phyloP scores from a whole-genome alignment of 1,284 basidiomycete species.

The Phaffia rhodozyma region DNA sequence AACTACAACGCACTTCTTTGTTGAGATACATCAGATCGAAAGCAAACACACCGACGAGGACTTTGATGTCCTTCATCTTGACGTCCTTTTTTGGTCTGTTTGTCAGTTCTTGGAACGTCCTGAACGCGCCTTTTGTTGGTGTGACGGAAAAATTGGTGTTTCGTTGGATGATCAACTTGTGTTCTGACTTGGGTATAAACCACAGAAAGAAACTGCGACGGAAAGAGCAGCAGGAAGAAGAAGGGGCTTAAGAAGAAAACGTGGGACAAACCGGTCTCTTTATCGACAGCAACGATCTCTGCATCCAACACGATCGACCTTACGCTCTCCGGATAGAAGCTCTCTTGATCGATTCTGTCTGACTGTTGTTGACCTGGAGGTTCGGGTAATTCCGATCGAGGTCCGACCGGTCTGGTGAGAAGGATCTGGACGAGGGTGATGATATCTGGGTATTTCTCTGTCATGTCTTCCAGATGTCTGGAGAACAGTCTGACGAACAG shows the following conservation, averaged over 20 bases:
- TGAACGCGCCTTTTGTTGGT: slow-evolving; percentile 48
- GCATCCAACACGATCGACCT: slow-evolving; percentile 88
- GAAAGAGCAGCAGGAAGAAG: no score
- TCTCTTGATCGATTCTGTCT: slow-evolving; percentile 20
- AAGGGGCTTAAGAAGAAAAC: no score
- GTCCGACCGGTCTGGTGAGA: slow-evolving; percentile 22
- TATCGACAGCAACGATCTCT: slow-evolving; percentile 93
- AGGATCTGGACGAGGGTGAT: slow-evolving; percentile 43
- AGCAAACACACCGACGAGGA: slow-evolving; percentile 86
- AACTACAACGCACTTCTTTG: slow-evolving; percentile 55
- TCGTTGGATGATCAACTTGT: no score
- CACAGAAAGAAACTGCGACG: no score
- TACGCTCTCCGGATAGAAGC: slow-evolving; percentile 25
- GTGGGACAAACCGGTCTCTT: slow-evolving; percentile 42
- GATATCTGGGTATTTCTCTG: slow-evolving; percentile 85
- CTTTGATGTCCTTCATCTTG: slow-evolving; percentile 88
- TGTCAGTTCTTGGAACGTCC: slow-evolving; percentile 96
- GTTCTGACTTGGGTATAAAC: no score
- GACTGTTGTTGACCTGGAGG: slow-evolving; percentile 24
- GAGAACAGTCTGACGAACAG: slow-evolving; percentile 58
- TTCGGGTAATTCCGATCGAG: slow-evolving; percentile 24
- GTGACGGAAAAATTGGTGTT: no score
- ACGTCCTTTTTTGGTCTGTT: slow-evolving; percentile 95
- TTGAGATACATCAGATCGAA: slow-evolving; percentile 94
- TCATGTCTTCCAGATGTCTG: slow-evolving; percentile 80